A percentile compares a stretch with the other conserved stretches of the same genome.
Evolutionary conservation across 306 rosid genomes (phyloP).

Genomic region (Cucumis hystrix): DNA sequence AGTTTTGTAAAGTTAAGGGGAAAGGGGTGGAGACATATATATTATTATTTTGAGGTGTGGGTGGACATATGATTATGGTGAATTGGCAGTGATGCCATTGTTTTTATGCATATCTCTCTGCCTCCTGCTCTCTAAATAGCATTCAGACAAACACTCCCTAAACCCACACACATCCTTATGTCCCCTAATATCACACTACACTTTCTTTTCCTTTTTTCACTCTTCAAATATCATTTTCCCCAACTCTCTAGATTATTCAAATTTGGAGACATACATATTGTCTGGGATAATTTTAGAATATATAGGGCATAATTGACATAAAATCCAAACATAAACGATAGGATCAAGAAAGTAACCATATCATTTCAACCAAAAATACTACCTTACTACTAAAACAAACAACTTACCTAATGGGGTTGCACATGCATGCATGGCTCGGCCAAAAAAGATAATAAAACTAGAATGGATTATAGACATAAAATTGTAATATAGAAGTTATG

Average conservation of each 20-base stretch:
- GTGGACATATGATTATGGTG: conserved; percentile 2
- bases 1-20: not conserved
- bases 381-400: no score
- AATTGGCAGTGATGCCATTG: not conserved
- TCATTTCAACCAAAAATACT: no score
- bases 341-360: no score
- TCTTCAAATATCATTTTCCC: not conserved
- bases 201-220: not conserved
- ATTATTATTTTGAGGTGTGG: not conserved
- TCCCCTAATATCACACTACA: not conserved
- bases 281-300: no score
- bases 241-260: not conserved
- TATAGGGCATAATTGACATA: no score
- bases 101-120: not conserved
- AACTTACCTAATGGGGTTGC: no score
- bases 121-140: not conserved
- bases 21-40: not conserved
- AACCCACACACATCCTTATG: conserved; percentile 1
- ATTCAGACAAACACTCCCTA: not conserved
- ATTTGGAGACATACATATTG: not conserved
- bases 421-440: no score
- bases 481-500: no score
- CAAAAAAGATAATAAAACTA: no score
- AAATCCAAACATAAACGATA: no score
- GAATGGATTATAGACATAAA: no score